Conservation (phyloP, 768 basidiomycete genomes). For the Xerocomellus chrysenteron region DNA sequence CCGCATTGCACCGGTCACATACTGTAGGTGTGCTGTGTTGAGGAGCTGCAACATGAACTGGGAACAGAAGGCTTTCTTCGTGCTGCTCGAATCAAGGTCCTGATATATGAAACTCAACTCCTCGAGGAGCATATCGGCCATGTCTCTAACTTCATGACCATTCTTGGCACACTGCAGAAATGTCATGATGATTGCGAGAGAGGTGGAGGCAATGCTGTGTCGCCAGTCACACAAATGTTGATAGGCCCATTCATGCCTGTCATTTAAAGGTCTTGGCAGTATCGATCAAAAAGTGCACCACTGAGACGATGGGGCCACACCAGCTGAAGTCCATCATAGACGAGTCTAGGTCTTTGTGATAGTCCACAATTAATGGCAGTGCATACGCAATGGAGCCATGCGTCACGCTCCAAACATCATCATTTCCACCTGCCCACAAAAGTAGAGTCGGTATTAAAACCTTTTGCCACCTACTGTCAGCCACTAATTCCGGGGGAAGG, state of each 20-base stretch:
- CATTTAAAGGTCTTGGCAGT: too few species aligned
- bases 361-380: neutral
- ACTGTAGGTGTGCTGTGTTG: neutral
- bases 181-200: neutral
- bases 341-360: neutral
- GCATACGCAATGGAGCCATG: neutral
- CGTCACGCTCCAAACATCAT: neutral
- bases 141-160: neutral
- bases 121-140: constrained; percentile 1
- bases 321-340: neutral
- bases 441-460: neutral
- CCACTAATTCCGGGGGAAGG: neutral
- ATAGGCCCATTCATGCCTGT: neutral
- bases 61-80: neutral
- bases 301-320: neutral
- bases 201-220: neutral
- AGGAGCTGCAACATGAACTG: neutral
- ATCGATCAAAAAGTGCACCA: neutral
- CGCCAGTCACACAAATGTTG: constrained; percentile 8
- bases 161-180: neutral
- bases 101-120: neutral
- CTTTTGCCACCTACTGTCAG: neutral
- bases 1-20: neutral
- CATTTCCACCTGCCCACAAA: neutral
- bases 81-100: neutral